Conservation (phyloP, 2,329 filamentous ascomycete species). For the Fusarium sp. region DNA sequence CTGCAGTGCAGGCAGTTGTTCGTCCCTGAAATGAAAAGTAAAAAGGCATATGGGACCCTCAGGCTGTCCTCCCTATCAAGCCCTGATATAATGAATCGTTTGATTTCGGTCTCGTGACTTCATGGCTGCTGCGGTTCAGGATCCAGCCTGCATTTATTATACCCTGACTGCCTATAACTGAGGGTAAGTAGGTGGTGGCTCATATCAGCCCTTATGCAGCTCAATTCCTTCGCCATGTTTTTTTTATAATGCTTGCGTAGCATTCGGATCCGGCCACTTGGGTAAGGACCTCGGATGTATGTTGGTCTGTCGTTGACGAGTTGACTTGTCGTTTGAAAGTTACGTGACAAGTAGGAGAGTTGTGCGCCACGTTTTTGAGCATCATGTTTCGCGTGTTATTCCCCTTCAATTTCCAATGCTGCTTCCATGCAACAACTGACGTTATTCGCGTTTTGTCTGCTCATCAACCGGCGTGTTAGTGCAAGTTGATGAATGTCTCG, state of each 20-base stretch:
- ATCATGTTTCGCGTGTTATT: not conserved
- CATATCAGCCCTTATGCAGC: not conserved
- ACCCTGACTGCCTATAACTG: not conserved
- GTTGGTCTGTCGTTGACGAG: not conserved
- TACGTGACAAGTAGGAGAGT: slow-evolving; percentile 11
- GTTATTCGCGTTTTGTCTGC: not conserved
- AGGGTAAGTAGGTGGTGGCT: not conserved
- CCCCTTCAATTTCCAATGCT: not conserved
- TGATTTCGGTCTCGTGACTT: not conserved
- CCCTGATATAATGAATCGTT: not conserved
- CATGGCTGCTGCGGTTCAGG: not conserved
- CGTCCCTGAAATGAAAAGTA: not conserved
- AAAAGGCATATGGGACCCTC: not conserved
- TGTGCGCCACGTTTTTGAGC: not conserved
- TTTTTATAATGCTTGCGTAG: not conserved
- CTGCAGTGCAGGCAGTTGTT: not conserved
- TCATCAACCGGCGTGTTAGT: not conserved
- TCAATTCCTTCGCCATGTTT: not conserved
- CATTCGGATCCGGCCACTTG: not conserved
- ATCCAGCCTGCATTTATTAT: not conserved
- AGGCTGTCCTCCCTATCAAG: not conserved
- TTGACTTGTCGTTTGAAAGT: slow-evolving; percentile 35
- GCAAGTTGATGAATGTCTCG: slow-evolving; percentile 9
- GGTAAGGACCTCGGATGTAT: not conserved
- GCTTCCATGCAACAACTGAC: not conserved